Conservation (phyloP, 306 rosid genomes). For the Corylus americana region DNA sequence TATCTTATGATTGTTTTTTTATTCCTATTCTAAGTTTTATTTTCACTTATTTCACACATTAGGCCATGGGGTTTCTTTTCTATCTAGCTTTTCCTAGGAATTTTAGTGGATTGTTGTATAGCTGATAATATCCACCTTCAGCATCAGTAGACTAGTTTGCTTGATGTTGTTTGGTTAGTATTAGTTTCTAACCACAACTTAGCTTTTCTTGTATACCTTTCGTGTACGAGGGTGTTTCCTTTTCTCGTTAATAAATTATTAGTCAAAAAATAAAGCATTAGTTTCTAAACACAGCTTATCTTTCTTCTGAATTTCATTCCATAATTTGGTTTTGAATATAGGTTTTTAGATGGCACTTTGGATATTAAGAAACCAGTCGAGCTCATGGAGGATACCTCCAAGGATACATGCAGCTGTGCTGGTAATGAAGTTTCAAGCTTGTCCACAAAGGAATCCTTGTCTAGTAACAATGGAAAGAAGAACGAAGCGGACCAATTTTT, state of each 20-base stretch:
- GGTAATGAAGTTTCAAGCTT: conserved; percentile 37
- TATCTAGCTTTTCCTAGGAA: background rate
- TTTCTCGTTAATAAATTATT: too few species aligned
- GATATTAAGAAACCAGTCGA: conserved; percentile 46
- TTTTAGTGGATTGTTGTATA: conserved; percentile 7
- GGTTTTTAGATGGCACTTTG: conserved; percentile 84
- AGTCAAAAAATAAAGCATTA: too few species aligned
- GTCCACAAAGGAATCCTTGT: conserved; percentile 34
- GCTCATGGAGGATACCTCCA: conserved; percentile 41
- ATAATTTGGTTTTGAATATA: conserved; percentile 31
- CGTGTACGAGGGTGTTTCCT: too few species aligned
- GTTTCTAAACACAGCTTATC: too few species aligned
- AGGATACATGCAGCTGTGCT: conserved; percentile 32
- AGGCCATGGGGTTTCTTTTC: background rate
- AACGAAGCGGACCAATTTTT: conserved; percentile 45
- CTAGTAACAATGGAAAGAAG: conserved; percentile 32
- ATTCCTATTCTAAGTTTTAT: background rate
- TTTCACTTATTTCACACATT: background rate
- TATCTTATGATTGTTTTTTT: background rate
- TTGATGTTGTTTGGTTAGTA: background rate
- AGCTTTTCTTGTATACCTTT: too few species aligned
- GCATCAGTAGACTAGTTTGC: background rate
- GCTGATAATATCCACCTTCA: background rate
- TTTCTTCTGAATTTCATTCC: conserved; percentile 8
- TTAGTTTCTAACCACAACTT: background rate